These are phyloP conservation scores for Backusella australiensis DNA, from an alignment of 192 early-diverging fungal species.

Conservation along the genomic window DNA sequence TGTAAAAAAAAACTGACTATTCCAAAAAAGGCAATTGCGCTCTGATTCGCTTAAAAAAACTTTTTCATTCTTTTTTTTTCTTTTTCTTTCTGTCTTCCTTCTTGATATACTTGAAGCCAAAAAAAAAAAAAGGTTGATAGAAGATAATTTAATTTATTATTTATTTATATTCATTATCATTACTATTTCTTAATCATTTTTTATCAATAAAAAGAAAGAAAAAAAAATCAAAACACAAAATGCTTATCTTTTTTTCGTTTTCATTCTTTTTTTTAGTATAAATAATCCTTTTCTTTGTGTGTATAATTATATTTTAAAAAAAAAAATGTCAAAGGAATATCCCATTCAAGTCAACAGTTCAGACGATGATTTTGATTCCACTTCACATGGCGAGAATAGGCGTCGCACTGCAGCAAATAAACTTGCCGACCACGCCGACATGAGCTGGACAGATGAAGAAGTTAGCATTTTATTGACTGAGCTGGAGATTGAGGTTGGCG, in stretches of 20 bases:
- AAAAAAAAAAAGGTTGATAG: neutral
- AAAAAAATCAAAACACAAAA: neutral
- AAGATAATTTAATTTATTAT: neutral
- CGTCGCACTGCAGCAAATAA: neutral
- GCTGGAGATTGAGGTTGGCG: constrained; percentile 2
- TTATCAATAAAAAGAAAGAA: neutral
- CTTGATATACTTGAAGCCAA: neutral
- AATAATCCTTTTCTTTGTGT: neutral
- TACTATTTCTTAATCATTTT: neutral
- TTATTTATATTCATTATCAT: neutral
- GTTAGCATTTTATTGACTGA: neutral
- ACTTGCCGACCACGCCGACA: neutral
- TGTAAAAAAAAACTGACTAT: neutral
- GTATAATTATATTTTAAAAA: neutral
- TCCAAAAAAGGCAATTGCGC: neutral
- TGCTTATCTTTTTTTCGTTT: neutral
- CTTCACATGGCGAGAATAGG: neutral
- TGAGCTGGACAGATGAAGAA: neutral
- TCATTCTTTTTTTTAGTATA: neutral
- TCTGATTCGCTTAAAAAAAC: neutral
- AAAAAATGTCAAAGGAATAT: neutral
- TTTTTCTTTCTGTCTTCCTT: neutral
- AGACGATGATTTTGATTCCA: neutral
- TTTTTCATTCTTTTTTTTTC: neutral
- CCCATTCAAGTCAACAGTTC: neutral